A percentile compares a stretch with the other conserved stretches of the same genome.
Evolutionary conservation across 257 asterid species (phyloP).

Genomic region (Solanum phureja): DNA sequence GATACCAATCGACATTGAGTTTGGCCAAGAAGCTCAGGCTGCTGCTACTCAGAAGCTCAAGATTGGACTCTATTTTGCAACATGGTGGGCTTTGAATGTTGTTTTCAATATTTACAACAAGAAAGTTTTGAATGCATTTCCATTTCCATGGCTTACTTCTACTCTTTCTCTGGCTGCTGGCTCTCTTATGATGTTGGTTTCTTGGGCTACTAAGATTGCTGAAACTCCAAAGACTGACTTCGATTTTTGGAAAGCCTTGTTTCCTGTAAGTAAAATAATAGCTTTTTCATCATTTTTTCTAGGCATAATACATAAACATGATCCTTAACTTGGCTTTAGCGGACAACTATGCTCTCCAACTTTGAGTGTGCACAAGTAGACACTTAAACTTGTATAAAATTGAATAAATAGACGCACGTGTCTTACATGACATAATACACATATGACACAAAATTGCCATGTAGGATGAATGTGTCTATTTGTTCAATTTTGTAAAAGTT

Average conservation of each 20-base stretch:
- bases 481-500: no score
- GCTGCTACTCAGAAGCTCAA: slow-evolving; percentile 51
- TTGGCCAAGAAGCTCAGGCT: slow-evolving; percentile 28
- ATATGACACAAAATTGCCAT: no score
- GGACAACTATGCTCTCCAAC: no score
- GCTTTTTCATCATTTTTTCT: neutral
- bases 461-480: no score
- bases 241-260: slow-evolving; percentile 59
- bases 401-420: no score
- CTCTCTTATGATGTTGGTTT: slow-evolving; percentile 59
- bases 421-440: no score
- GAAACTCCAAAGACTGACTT: slow-evolving; percentile 62
- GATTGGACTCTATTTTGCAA: slow-evolving; percentile 68
- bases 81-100: slow-evolving; percentile 89
- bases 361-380: no score
- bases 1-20: slow-evolving; percentile 41
- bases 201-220: slow-evolving; percentile 67
- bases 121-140: slow-evolving; percentile 77
- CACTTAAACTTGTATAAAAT: no score
- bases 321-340: no score
- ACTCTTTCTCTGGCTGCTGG: slow-evolving; percentile 92
- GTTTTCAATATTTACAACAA: slow-evolving; percentile 81
- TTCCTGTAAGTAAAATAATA: slow-evolving; percentile 46
- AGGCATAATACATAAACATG: no score
- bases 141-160: slow-evolving; percentile 92